Conservation (phyloP, 2,329 filamentous ascomycete species). For the Diaporthe vaccinii region DNA sequence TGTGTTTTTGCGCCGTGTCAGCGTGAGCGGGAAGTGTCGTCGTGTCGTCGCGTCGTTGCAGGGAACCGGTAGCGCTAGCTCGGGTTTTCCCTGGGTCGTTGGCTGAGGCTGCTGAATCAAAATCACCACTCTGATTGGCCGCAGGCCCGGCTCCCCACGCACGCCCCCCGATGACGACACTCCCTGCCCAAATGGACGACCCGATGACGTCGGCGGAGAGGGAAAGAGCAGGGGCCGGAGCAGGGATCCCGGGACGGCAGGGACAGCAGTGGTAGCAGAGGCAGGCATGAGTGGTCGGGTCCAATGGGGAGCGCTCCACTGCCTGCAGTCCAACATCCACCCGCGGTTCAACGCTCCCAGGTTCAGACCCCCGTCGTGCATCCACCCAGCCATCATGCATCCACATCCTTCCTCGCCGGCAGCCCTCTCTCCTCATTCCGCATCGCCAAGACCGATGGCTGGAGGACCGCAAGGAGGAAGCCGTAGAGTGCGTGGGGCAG, state of each 20-base stretch:
- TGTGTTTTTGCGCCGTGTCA: constrained; percentile 1
- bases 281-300: constrained; percentile 17
- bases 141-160: not conserved
- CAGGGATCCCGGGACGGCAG: constrained; percentile 10
- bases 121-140: constrained; percentile 15
- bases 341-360: not conserved
- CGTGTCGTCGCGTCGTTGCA: constrained; percentile 11
- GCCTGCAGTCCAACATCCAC: constrained; percentile 9
- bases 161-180: constrained; percentile 35
- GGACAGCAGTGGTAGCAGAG: constrained; percentile 7
- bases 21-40: constrained; percentile 2
- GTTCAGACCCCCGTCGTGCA: not conserved
- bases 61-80: not conserved
- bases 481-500: constrained; percentile 4
- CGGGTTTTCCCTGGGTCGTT: not conserved
- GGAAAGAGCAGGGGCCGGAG: not conserved
- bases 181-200: constrained; percentile 2
- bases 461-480: not conserved
- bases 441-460: constrained; percentile 32
- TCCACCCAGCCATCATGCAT: not conserved
- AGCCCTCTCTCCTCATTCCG: constrained; percentile 5
- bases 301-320: constrained; percentile 20
- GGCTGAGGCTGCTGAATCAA: constrained; percentile 16
- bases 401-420: not conserved
- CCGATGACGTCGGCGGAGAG: constrained; percentile 36